A percentile compares a stretch with the other conserved stretches of the same genome.
These are phyloP conservation scores for Trichophyton simii DNA, from an alignment of 2,329 filamentous ascomycete species.

Conservation along the genomic window DNA sequence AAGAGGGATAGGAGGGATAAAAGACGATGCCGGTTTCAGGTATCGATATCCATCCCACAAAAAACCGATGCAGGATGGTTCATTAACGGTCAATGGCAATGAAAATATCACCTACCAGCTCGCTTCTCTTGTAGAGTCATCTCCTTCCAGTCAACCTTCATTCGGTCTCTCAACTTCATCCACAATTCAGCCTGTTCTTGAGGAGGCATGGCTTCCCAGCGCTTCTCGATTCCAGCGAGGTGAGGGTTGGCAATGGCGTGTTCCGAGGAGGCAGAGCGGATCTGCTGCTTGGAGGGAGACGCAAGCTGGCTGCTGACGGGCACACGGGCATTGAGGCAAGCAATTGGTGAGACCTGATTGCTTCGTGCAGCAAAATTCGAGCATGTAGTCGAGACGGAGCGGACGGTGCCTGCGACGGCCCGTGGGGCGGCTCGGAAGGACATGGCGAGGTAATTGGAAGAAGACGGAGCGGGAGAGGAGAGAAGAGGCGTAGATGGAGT, in stretches of 20 bases:
- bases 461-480: slow-evolving; percentile 12
- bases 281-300: slow-evolving; percentile 34
- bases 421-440: slow-evolving; percentile 35
- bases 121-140: slow-evolving; percentile 97
- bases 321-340: slow-evolving; percentile 27
- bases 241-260: slow-evolving; percentile 97
- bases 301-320: slow-evolving; percentile 23
- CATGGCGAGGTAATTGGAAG: slow-evolving; percentile 25
- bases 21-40: background rate
- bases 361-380: background rate
- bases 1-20: background rate
- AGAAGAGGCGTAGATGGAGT: slow-evolving; percentile 18
- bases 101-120: slow-evolving; percentile 60
- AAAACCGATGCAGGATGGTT: background rate
- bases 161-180: slow-evolving; percentile 96
- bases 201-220: slow-evolving; percentile 95
- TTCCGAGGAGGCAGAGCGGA: slow-evolving; percentile 47
- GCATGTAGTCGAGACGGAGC: slow-evolving; percentile 16
- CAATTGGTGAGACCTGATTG: slow-evolving; percentile 6
- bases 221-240: slow-evolving; percentile 95
- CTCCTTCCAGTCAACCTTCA: slow-evolving; percentile 96
- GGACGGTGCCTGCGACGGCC: slow-evolving; percentile 30
- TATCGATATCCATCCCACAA: background rate
- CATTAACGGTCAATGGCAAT: background rate
- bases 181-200: slow-evolving; percentile 99